These are phyloP conservation scores for Alternaria rosae DNA, from an alignment of 2,329 filamentous ascomycete genomes.

Conservation along the genomic window DNA sequence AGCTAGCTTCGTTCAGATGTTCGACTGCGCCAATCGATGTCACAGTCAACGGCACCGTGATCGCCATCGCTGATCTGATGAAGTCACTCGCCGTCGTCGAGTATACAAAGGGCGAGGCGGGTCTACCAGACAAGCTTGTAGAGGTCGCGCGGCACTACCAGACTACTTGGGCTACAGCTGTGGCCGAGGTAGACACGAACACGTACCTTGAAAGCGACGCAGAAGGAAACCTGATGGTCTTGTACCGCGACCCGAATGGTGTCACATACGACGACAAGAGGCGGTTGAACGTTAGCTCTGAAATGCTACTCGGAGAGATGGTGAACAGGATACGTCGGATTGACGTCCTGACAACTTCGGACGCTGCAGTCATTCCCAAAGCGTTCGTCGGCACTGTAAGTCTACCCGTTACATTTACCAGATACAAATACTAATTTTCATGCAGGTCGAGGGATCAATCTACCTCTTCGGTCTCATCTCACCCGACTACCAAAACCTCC, in stretches of 20 bases:
- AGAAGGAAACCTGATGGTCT: conserved; percentile 83
- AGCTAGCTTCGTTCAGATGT: conserved; percentile 78
- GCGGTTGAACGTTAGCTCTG: conserved; percentile 75
- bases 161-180: conserved; percentile 80
- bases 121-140: conserved; percentile 67
- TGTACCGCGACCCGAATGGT: conserved; percentile 75
- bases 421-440: conserved; percentile 13
- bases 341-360: conserved; percentile 68
- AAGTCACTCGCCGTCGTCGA: conserved; percentile 85
- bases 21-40: conserved; percentile 85
- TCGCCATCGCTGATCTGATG: conserved; percentile 91
- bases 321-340: conserved; percentile 87
- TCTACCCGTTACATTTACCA: neutral
- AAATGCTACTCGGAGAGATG: conserved; percentile 89
- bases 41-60: conserved; percentile 73
- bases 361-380: conserved; percentile 75
- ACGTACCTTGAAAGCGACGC: conserved; percentile 85
- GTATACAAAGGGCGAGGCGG: conserved; percentile 66
- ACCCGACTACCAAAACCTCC: conserved; percentile 74
- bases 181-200: conserved; percentile 74
- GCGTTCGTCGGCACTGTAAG: conserved; percentile 90
- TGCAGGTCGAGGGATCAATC: conserved; percentile 84
- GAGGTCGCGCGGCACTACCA: conserved; percentile 84
- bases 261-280: conserved; percentile 77
- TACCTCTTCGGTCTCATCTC: conserved; percentile 88